phyloP scores from a whole-genome alignment of 208 protist genomes.

The Zelonia costaricensis region DNA sequence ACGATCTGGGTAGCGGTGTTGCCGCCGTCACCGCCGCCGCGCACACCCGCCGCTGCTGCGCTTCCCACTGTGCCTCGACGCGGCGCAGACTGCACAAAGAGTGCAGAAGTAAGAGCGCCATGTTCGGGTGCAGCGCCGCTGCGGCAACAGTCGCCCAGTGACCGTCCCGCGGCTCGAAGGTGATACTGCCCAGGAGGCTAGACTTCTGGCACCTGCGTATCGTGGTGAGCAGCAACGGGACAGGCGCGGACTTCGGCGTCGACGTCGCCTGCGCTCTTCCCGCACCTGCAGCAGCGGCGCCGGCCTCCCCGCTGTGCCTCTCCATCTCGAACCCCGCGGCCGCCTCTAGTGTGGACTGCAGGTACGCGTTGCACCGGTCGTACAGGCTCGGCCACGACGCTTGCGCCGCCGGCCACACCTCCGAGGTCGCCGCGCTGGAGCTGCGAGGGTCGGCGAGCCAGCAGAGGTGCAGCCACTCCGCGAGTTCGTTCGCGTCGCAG shows the following conservation, averaged over 20 bases:
- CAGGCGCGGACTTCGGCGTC: too few relatives aligned
- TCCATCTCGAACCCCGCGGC: background rate
- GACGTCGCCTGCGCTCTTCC: too few relatives aligned
- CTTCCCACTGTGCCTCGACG: background rate
- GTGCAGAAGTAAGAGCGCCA: background rate
- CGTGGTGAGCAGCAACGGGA: too few relatives aligned
- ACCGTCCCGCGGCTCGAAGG: background rate
- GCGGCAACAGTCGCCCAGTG: slow-evolving; percentile 5
- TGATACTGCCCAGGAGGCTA: background rate
- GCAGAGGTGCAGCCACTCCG: slow-evolving; percentile 27
- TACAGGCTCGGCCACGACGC: slow-evolving; percentile 18
- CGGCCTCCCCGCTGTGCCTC: too few relatives aligned
- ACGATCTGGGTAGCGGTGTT: background rate
- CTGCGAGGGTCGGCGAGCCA: slow-evolving; percentile 24
- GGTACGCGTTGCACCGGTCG: background rate
- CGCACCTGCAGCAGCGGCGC: too few relatives aligned
- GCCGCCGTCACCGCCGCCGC: background rate
- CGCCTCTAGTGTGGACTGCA: background rate
- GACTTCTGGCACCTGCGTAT: too few relatives aligned
- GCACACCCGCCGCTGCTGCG: background rate
- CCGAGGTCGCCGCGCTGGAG: slow-evolving; percentile 2
- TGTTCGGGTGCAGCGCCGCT: background rate
- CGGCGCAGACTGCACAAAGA: background rate
- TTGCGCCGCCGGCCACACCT: background rate
- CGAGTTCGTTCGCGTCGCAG: slow-evolving; percentile 8